Evolutionary conservation across 805 yeast species (phyloP), one percentile per base, ranked within the genome.

Genomic region (Wickerhamiella bombiphila): DNA sequence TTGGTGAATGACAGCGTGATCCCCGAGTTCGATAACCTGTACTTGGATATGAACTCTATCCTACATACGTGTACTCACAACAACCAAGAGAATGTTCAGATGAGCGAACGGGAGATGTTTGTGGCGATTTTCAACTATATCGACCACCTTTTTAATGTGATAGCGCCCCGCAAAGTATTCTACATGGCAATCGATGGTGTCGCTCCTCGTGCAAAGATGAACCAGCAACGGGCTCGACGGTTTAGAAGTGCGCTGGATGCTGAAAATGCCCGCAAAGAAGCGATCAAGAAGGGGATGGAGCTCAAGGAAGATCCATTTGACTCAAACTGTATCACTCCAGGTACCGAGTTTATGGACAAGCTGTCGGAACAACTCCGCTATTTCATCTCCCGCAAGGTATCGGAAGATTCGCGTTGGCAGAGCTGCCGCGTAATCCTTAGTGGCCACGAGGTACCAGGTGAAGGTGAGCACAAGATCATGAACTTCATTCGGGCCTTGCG

Each of bases 161-260:
- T 91, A 47, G 74, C 76, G 56, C 99, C 99, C 6, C 68, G 80
- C 50, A 70, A 82, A 54, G 72, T 78, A 11, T 81, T 88, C 49
- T 86, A 79, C 56, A 85, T 88, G 94, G 97, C 98, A 3, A 81
- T 88, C 51, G 98, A 88, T 62, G 98, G 98, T 56, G 97, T 88
- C 36, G 98, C 98, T 0, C 98, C 98, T 30, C 68, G 98, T 56
- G 98, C 98, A 8, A 88, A 88, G 55, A 86, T 88, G 95, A 88
- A 88, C 56, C 97, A 88, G 60, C 98, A 88, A 60, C 73, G 98
- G 61, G 75, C 95, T 0, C 76, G 98, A 66, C 74, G 98, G 62
- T 88, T 88, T 59, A 69, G 95, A 59, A 76, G 94, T 22, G 97
- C 95, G 1, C 69, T 75, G 50, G 97, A 88, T 53, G 95, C 95